Evolutionary conservation across 192 early-diverging fungal species (phyloP).

Genomic region (Coemansia sp.): DNA sequence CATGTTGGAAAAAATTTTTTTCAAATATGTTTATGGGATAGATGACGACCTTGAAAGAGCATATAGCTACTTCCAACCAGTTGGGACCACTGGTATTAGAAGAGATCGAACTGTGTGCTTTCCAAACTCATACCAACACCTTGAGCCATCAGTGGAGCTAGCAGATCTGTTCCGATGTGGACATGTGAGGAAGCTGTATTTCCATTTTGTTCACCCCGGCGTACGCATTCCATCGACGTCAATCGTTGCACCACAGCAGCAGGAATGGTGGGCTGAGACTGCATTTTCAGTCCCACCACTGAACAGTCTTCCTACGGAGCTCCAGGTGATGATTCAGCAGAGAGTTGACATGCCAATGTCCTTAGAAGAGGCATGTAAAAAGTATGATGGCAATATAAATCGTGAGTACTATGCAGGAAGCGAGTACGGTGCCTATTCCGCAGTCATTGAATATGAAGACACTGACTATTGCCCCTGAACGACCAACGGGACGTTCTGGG

Average conservation of each 20-base stretch:
- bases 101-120: slow-evolving; percentile 62
- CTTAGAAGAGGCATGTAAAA: background rate
- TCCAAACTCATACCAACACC: slow-evolving; percentile 69
- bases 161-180: slow-evolving; percentile 59
- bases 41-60: slow-evolving; percentile 27
- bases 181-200: slow-evolving; percentile 60
- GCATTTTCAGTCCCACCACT: background rate
- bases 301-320: background rate
- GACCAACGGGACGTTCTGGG: no score
- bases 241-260: slow-evolving; percentile 63
- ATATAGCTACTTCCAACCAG: slow-evolving; percentile 20
- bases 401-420: no score
- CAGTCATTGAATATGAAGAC: no score
- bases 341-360: slow-evolving; percentile 1
- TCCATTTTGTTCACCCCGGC: slow-evolving; percentile 67
- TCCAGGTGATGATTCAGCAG: background rate
- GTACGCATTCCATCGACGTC: slow-evolving; percentile 52
- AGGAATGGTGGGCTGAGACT: slow-evolving; percentile 27
- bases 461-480: no score
- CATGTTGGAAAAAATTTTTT: background rate
- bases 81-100: slow-evolving; percentile 39
- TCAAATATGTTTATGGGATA: slow-evolving; percentile 11
- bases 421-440: no score
- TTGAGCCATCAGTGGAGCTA: slow-evolving; percentile 57
- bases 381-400: no score